Evolutionary conservation across 805 yeast species (phyloP).

Genomic region (Barnettozyma siamensis): DNA sequence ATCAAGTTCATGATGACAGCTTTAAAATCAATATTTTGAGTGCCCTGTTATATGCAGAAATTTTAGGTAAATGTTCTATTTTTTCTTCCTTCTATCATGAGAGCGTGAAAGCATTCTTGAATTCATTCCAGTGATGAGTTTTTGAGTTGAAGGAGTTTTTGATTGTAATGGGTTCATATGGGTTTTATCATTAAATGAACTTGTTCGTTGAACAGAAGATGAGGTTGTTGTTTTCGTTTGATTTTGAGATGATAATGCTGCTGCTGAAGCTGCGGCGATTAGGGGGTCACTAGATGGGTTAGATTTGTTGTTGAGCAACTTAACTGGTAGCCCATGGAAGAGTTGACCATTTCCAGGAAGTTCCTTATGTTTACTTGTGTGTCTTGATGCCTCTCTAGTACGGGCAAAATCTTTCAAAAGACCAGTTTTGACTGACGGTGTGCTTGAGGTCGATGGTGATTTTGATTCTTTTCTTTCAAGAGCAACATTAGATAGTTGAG

Average conservation of each 20-base stretch:
- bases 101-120: conserved; percentile 59
- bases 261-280: conserved; percentile 23
- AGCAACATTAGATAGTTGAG: background rate
- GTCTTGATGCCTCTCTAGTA: conserved; percentile 18
- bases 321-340: conserved; percentile 30
- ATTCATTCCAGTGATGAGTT: conserved; percentile 46
- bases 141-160: conserved; percentile 12
- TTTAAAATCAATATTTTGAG: too few species aligned
- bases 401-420: conserved; percentile 31
- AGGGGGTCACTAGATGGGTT: conserved; percentile 7
- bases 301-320: background rate
- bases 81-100: conserved; percentile 34
- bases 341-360: conserved; percentile 27
- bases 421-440: conserved; percentile 19
- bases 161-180: conserved; percentile 1
- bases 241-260: conserved; percentile 15
- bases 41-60: background rate
- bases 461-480: background rate
- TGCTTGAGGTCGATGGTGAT: conserved; percentile 8
- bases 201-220: conserved; percentile 3
- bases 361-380: conserved; percentile 15
- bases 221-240: background rate
- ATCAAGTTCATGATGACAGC: background rate
- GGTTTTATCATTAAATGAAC: conserved; percentile 8
- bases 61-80: conserved; percentile 1